Evolutionary conservation across 108 stramenopile species (phyloP).

Genomic region (Cyclotella kingstonii): DNA sequence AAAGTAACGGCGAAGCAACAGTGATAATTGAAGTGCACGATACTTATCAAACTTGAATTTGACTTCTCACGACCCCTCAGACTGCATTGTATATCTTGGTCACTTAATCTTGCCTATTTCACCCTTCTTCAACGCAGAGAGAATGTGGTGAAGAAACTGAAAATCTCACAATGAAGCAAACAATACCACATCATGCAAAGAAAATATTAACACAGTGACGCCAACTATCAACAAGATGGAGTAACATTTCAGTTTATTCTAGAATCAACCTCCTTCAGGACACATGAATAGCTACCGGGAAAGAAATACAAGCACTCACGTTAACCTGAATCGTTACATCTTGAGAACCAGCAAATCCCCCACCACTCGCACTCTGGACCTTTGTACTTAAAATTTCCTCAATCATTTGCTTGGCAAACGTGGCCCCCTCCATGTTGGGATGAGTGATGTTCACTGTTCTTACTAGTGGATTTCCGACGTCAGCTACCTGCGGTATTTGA

Average conservation of each 20-base stretch:
- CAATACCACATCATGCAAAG: background rate
- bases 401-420: constrained; percentile 69
- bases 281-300: background rate
- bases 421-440: constrained; percentile 71
- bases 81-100: too few species aligned
- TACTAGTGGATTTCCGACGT: constrained; percentile 60
- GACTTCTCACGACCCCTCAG: too few species aligned
- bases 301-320: constrained; percentile 45
- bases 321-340: constrained; percentile 65
- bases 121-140: background rate
- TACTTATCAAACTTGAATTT: too few species aligned
- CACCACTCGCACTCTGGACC: constrained; percentile 18
- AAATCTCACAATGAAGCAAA: constrained; percentile 1
- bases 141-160: background rate
- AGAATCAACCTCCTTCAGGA: too few species aligned
- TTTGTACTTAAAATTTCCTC: constrained; percentile 42
- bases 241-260: background rate
- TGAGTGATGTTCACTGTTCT: constrained; percentile 83
- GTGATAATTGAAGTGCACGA: too few species aligned
- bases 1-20: too few species aligned
- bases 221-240: constrained; percentile 13
- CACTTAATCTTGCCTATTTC: too few species aligned
- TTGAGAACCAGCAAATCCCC: constrained; percentile 22
- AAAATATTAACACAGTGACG: background rate
- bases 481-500: constrained; percentile 89